Evolutionary conservation across 1,139 yeast genomes (phyloP), one percentile per base, ranked within the genome.

Genomic region (Maudiozyma humilis): DNA sequence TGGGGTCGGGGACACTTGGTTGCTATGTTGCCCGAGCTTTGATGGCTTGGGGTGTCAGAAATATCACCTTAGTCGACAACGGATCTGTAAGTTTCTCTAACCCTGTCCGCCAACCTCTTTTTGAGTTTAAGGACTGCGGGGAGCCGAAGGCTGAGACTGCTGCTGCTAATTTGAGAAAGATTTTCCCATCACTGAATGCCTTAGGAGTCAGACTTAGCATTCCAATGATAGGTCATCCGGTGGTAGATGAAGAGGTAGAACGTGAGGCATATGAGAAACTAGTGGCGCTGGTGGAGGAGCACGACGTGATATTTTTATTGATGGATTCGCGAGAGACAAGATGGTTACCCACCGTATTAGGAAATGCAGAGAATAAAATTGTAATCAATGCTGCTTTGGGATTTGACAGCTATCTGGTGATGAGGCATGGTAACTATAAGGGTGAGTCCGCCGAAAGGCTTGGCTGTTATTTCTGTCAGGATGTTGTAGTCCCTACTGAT

Each of bases 1-100:
- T 91, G n/a, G 99, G 99, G 0, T 86, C 98, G 0, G 99, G 99
- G 3, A 93, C 99, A 2, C 70, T 93, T 13, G 99, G 98, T 0
- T 83, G 94, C 49, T 88, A 89, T 59, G 93, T 91, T 8, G 76
- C 95, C 0, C 69, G 99, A 46, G 82, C 85, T 0, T 66, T 91
- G 34, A 63, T 91, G 62, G 97, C 94, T 0, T 91, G 98, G 98
- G 98, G 98, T 2, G 89, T 88, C 0, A 68, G 84, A 32, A 70
- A 76, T 32, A 81, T 91, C 25, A 83, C 96, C 0, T 79, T 91
- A 65, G 93, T 91, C 1, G 99, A 91, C 63, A 87, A 76, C 59
- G 95, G 97, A 1, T 67, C 75, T 23, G 86, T 93, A 0, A 87
- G 96, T 1, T 87, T 80, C 61, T 86, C 96, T 7, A 91, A 91